Base-by-base conservation (phyloP, 257 asterid genomes). In the Ilex aquifolium region DNA sequence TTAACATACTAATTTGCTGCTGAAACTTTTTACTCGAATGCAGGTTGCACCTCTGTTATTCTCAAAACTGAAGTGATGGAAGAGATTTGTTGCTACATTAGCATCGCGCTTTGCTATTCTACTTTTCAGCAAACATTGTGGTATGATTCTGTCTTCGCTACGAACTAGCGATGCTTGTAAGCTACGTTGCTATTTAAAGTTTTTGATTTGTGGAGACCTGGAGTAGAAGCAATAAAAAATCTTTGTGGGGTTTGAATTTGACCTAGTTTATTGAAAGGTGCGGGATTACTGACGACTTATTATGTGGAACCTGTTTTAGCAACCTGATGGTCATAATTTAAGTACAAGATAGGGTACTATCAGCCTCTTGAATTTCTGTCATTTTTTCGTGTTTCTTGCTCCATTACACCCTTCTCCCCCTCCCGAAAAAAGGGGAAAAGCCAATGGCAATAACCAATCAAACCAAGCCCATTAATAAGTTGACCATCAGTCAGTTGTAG, bases 21-120 rank as follows among this genome's bases (percentile, higher is more conserved):
- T 50, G 21, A 11, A 6, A 6, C 5, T 50, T 50, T 50, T 2
- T 13, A 5, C 56, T 50, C 6, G 13, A 56, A 40, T 52, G 63
- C 77, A 74, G 77, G 83, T 71, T 67, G 83, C 83, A 15, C 71
- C 70, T 0, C 78, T 77, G 73, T 77, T 83, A 60, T 83, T 86
- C 65, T 10, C 79, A 13, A 69, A 75, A 59, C 85, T 80, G 62
- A 87, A 84, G 65, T 87, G 81, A 81, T 69, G 74, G 21, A 59
- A 56, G 63, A 55, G 16, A 32, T 55, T 52, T 56, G 30, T 58
- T 66, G 69, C 59, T 72, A 49, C 50, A 32, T 53, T 64, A 27
- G 65, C 65, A 55, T 63, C 72, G 32, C 50, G 46, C 31, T 32
- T 63, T 16, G 67, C 15, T 72, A 32, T 32, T 57, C 60, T 66